These are phyloP conservation scores for Aspergillus intermedius DNA, from an alignment of 2,329 filamentous ascomycete genomes.

Conservation along the genomic window DNA sequence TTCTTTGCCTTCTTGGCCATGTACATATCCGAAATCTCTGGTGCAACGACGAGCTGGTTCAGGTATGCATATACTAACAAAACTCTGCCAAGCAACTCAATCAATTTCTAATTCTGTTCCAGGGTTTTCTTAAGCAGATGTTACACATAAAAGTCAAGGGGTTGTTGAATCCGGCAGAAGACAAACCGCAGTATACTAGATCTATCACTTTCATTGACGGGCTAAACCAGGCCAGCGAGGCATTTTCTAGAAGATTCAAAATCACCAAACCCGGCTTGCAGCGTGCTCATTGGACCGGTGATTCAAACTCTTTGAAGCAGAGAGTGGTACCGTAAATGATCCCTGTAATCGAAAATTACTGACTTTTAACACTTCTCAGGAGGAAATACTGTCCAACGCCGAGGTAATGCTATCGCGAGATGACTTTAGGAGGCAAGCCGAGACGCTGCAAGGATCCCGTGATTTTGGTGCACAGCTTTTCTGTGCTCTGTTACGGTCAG, in stretches of 20 bases:
- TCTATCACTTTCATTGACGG: conserved; percentile 74
- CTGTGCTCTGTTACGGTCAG: conserved; percentile 76
- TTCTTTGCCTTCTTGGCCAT: conserved; percentile 77
- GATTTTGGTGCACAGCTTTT: conserved; percentile 88
- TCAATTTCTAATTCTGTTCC: conserved; percentile 9
- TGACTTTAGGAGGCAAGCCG: conserved; percentile 69
- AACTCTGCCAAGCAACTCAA: background rate
- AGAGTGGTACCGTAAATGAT: conserved; percentile 35
- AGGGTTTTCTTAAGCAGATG: conserved; percentile 53
- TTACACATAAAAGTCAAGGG: conserved; percentile 59
- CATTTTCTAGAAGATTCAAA: conserved; percentile 64
- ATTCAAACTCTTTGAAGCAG: conserved; percentile 53
- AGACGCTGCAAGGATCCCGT: conserved; percentile 67
- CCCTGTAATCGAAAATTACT: conserved; percentile 6
- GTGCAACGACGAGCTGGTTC: conserved; percentile 72
- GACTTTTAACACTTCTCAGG: conserved; percentile 28
- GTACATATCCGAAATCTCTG: conserved; percentile 72
- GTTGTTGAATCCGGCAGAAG: conserved; percentile 62
- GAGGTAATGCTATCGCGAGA: conserved; percentile 63
- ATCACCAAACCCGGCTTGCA: conserved; percentile 65
- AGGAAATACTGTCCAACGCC: conserved; percentile 54
- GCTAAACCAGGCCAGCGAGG: conserved; percentile 59
- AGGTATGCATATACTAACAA: conserved; percentile 37
- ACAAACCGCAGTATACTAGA: conserved; percentile 65
- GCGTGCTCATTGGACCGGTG: conserved; percentile 68